These are phyloP conservation scores for Fusarium goolgardi DNA, from an alignment of 2,329 filamentous ascomycete genomes.

Conservation along the genomic window DNA sequence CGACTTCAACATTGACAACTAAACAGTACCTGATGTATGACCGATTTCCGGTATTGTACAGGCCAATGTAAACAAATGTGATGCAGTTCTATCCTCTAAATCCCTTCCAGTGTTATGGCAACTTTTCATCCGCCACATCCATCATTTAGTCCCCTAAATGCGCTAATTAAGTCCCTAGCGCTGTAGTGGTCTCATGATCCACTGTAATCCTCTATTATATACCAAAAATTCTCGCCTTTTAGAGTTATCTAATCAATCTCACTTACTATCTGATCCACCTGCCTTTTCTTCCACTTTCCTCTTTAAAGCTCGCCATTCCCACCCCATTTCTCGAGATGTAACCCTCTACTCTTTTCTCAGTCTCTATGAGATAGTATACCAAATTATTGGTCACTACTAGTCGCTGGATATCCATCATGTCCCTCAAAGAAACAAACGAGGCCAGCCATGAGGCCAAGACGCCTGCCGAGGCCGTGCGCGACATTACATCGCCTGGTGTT, in stretches of 20 bases:
- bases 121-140: constrained; percentile 1
- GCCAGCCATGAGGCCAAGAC: constrained; percentile 16
- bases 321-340: neutral
- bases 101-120: too few species aligned
- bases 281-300: neutral
- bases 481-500: constrained; percentile 64
- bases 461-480: constrained; percentile 44
- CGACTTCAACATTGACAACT: neutral
- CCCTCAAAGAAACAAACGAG: constrained; percentile 19
- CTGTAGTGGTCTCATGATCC: constrained; percentile 4
- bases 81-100: too few species aligned
- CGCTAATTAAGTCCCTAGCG: constrained; percentile 13
- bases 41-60: neutral
- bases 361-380: neutral
- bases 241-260: constrained; percentile 41
- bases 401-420: constrained; percentile 12
- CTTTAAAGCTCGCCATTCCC: constrained; percentile 13
- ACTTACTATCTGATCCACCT: constrained; percentile 20
- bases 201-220: neutral
- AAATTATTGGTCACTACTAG: too few species aligned
- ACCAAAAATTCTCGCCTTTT: constrained; percentile 23
- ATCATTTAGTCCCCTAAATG: constrained; percentile 5
- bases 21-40: too few species aligned
- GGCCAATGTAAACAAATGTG: neutral
- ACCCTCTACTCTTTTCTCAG: neutral